Conservation (phyloP, 192 early-diverging fungal genomes). For the Rhizoclosmatium sp. region DNA sequence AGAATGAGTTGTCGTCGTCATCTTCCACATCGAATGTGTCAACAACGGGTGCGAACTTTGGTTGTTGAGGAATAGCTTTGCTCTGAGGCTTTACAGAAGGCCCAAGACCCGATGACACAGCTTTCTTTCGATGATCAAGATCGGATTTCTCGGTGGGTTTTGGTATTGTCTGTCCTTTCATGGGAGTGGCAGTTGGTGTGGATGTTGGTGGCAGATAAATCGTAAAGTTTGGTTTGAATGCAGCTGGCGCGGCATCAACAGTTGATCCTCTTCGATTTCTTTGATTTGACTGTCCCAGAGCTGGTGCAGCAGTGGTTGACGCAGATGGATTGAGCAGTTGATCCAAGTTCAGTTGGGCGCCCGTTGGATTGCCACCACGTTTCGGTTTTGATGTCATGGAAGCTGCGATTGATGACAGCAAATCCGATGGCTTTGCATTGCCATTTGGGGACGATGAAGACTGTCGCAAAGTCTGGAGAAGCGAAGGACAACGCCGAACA, state of each 20-base stretch:
- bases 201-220: background rate
- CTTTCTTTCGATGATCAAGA: background rate
- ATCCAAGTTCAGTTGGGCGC: background rate
- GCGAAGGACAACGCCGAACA: no score
- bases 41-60: no score
- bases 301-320: background rate
- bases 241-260: background rate
- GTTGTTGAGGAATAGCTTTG: no score
- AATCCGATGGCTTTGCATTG: background rate
- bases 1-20: background rate
- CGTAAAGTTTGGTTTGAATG: background rate
- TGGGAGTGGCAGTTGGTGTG: background rate
- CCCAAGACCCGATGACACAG: background rate
- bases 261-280: background rate
- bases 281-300: background rate
- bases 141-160: background rate
- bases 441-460: no score
- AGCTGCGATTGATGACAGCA: background rate
- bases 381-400: background rate
- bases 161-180: background rate
- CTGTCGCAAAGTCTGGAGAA: no score
- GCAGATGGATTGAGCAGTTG: background rate
- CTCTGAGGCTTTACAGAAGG: background rate
- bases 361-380: background rate
- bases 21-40: background rate